A percentile compares a stretch with the other conserved stretches of the same genome.
Conservation (phyloP, 768 basidiomycete species). For the Coprinopsis strossmayeri region DNA sequence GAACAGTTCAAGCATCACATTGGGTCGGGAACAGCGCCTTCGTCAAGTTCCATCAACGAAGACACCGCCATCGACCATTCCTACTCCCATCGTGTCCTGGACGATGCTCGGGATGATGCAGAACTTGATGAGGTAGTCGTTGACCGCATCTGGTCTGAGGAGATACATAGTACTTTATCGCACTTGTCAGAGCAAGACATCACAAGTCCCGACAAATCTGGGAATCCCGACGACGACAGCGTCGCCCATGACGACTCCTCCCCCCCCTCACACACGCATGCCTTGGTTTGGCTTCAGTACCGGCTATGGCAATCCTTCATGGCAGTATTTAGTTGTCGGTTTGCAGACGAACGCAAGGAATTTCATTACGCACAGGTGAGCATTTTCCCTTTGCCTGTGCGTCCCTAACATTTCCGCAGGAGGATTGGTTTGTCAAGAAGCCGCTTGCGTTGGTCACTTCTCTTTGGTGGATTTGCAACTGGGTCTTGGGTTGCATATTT, state of each 20-base stretch:
- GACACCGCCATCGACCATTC: conserved; percentile 40
- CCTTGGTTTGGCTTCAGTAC: conserved; percentile 31
- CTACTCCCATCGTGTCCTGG: conserved; percentile 21
- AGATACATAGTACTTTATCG: conserved; percentile 45
- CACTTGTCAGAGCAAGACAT: conserved; percentile 46
- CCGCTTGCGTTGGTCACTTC: conserved; percentile 57
- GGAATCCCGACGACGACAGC: conserved; percentile 29
- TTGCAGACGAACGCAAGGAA: conserved; percentile 49
- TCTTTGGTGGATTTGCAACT: conserved; percentile 60
- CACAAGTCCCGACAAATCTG: conserved; percentile 41
- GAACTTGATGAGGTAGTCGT: conserved; percentile 71
- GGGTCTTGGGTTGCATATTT: conserved; percentile 56
- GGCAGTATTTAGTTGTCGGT: conserved; percentile 55
- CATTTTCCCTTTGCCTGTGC: background rate
- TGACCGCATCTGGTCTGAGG: conserved; percentile 62
- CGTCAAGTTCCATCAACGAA: conserved; percentile 44
- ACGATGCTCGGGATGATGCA: conserved; percentile 22
- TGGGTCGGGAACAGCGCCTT: conserved; percentile 49
- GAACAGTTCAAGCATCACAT: conserved; percentile 46
- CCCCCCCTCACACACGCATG: conserved; percentile 19
- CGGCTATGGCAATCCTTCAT: no score
- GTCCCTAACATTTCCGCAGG: conserved; percentile 28
- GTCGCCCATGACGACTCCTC: conserved; percentile 18
- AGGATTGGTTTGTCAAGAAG: conserved; percentile 71
- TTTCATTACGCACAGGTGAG: conserved; percentile 36